Evolutionary conservation across 2,329 filamentous ascomycete genomes (phyloP).

Genomic region (Cercospora sp.): DNA sequence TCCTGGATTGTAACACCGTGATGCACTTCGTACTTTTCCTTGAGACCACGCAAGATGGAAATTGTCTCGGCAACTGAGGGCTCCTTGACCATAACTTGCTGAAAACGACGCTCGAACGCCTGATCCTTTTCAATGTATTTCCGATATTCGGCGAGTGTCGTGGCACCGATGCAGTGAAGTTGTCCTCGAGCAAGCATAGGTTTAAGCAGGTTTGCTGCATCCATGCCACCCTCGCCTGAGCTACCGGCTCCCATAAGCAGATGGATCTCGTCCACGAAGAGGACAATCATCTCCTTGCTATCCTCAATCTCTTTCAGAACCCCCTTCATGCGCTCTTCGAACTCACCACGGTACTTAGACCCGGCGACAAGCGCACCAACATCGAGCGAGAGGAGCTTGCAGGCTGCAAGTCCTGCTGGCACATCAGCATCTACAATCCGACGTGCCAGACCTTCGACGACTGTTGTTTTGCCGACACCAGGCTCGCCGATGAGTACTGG

Average conservation of each 20-base stretch:
- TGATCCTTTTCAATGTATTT: constrained; percentile 99
- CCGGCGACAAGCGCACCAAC: constrained; percentile 93
- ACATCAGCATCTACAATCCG: constrained; percentile 97
- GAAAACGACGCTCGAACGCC: constrained; percentile 96
- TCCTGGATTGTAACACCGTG: constrained; percentile 97
- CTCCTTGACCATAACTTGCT: constrained; percentile 96
- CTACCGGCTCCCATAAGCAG: constrained; percentile 96
- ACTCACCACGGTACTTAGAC: constrained; percentile 97
- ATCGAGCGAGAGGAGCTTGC: constrained; percentile 90
- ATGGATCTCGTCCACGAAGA: constrained; percentile 99
- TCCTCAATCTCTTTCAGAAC: constrained; percentile 95
- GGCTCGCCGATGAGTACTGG: constrained; percentile 96
- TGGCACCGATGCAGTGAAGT: constrained; percentile 96
- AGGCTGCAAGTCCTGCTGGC: constrained; percentile 89
- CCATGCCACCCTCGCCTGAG: constrained; percentile 96
- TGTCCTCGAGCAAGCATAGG: constrained; percentile 97
- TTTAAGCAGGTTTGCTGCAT: constrained; percentile 95
- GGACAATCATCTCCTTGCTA: constrained; percentile 92
- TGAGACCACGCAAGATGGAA: constrained; percentile 96
- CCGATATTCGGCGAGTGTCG: constrained; percentile 89
- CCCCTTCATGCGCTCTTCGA: constrained; percentile 99
- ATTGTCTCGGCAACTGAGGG: constrained; percentile 85
- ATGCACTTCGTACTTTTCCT: constrained; percentile 97
- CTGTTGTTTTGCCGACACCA: constrained; percentile 97
- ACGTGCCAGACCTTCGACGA: constrained; percentile 92